Base-by-base conservation (phyloP, 805 yeast species). In the Phaffomyces thermotolerans region DNA sequence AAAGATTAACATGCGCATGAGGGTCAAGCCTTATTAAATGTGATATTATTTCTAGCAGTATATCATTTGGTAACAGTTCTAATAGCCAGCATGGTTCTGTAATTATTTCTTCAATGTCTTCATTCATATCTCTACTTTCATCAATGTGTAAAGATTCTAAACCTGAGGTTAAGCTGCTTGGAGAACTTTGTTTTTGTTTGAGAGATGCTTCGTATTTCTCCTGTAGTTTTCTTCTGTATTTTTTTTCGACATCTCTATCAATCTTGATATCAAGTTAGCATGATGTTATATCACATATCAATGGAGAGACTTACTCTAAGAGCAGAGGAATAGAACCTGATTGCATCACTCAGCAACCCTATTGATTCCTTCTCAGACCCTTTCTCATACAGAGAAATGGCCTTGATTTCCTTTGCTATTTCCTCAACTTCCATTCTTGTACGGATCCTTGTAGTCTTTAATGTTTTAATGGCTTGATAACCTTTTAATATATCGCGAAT, bases 291-390 rank as follows among this genome's bases (percentile, higher is more conserved):
- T n/a, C 12, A 17, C 17, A 15, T 15, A 31, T 31, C 36, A 17
- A 14, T 23, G 14, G 29, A 20, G 22, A 20, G 14, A 45, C 73
- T 65, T 43, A 79, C 60, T 52, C 73, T 78, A 59, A 80, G 74
- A 3, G 96, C 95, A 49, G 72, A 70, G 48, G 95, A 68, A 62
- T 89, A 89, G 50, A 65, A 73, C 39, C 68, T 75, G 24, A 86
- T 78, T 2, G 96, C 96, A 54, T 88, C 95, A n/a, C 85, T 73
- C 77, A 88, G 72, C 48, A 78, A 68, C 0, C 96, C 96, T 40
- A 69, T 74, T 30, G 73, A 66, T 62, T 89, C 96, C 55, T 81
- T 81, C 39, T 72, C 76, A 0, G 81, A 76, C 3, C 88, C 96
- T 40, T 69, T 61, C 52, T 83, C 88, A 66, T 85, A 88, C 20